Conservation (phyloP, 129 eudicot species). For the Centaurea solstitialis region DNA sequence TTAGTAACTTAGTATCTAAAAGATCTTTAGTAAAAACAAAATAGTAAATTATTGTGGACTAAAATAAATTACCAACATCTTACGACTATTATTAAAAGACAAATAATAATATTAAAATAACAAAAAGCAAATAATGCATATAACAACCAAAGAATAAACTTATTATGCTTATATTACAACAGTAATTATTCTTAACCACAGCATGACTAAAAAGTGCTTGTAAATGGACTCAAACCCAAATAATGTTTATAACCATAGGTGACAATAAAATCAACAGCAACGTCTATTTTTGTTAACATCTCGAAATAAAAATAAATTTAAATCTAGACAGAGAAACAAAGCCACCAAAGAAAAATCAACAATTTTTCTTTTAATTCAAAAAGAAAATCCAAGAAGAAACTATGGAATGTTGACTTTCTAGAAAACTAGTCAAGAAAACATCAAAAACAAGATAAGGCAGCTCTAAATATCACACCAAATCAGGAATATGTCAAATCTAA, state of each 20-base stretch:
- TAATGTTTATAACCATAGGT: neutral
- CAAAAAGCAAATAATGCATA: too few species aligned
- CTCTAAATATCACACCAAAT: neutral
- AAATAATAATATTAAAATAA: too few species aligned
- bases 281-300: neutral
- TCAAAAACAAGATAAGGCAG: neutral
- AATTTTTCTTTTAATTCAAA: neutral
- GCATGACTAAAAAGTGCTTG: neutral
- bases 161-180: too few species aligned
- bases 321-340: neutral
- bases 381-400: neutral
- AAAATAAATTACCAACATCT: too few species aligned
- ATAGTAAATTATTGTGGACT: neutral
- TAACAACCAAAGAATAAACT: too few species aligned
- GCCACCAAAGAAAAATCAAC: neutral
- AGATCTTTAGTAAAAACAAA: neutral
- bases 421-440: neutral
- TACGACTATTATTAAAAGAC: too few species aligned
- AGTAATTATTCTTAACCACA: too few species aligned
- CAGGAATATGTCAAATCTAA: neutral
- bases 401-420: conserved; percentile 2
- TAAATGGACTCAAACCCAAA: neutral
- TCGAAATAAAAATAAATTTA: neutral
- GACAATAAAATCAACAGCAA: neutral
- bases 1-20: too few species aligned